A percentile compares a stretch with the other conserved stretches of the same genome.
phyloP scores from a whole-genome alignment of 305 asterid genomes.

The Fraxinus xanthoxyloides region DNA sequence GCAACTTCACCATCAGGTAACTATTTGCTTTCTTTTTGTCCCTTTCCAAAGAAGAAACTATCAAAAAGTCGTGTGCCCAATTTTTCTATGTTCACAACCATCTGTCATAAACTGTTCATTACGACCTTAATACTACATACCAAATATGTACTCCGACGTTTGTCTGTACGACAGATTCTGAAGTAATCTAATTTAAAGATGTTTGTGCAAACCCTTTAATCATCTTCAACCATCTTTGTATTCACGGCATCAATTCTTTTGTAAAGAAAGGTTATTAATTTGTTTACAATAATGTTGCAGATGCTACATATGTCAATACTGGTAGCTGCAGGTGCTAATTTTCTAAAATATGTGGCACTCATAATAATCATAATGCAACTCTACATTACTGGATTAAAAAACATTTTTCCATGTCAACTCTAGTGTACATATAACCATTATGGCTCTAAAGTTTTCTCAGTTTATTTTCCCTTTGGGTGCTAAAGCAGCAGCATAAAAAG shows the following conservation, averaged over 20 bases:
- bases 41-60: not conserved
- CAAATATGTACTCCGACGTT: not conserved
- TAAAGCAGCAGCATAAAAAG: not conserved
- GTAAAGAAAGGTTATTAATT: not conserved
- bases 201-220: not conserved
- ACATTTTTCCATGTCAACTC: not conserved
- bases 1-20: conserved; percentile 64
- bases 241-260: not conserved
- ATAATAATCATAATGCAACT: not conserved
- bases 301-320: not conserved
- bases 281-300: not conserved
- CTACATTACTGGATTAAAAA: not conserved
- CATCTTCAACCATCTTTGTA: not conserved
- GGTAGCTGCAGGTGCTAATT: not conserved
- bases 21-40: not conserved
- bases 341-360: not conserved
- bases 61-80: not conserved
- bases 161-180: not conserved
- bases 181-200: not conserved
- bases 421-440: not conserved
- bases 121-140: too few relatives aligned
- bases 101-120: not conserved
- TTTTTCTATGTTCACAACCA: not conserved
- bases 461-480: not conserved
- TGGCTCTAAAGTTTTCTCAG: not conserved